phyloP scores from a whole-genome alignment of 257 asterid species.

The Henckelia pumila region DNA sequence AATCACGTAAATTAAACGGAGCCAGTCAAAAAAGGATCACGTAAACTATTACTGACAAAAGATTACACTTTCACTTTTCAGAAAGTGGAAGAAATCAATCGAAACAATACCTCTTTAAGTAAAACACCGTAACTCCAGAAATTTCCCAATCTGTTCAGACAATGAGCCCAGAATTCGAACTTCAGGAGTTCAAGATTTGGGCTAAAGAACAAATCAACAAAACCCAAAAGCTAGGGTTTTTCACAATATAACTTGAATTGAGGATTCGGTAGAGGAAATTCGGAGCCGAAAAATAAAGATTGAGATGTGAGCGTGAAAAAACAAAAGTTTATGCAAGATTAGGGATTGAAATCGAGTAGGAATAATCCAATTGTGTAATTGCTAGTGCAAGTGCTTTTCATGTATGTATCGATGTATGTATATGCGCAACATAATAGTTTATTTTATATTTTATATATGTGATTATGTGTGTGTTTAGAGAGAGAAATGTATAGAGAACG shows the following conservation, averaged over 20 bases:
- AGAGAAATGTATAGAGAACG: conserved; percentile 23
- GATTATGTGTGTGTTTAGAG: conserved; percentile 17
- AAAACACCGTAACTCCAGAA: conserved; percentile 23
- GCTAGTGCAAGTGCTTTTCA: conserved; percentile 36
- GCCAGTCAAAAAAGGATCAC: conserved; percentile 9
- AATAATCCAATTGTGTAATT: conserved; percentile 44
- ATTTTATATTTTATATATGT: not conserved
- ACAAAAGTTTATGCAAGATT: conserved; percentile 24
- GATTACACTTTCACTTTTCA: conserved; percentile 15
- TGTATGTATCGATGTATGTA: conserved; percentile 53
- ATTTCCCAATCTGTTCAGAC: conserved; percentile 24
- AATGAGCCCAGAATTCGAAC: conserved; percentile 33
- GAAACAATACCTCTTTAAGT: conserved; percentile 35
- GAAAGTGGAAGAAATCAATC: conserved; percentile 21
- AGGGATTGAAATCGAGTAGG: conserved; percentile 43
- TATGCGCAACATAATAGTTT: conserved; percentile 12
- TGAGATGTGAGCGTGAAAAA: conserved; percentile 27
- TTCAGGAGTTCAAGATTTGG: conserved; percentile 29
- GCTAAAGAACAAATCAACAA: conserved; percentile 36
- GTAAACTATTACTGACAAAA: not conserved
- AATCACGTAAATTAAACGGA: conserved; percentile 20
- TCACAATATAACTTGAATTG: conserved; percentile 32
- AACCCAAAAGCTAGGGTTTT: conserved; percentile 47
- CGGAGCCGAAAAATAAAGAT: conserved; percentile 16
- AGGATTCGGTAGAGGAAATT: conserved; percentile 21